Evolutionary conservation across 1,284 basidiomycete species (phyloP).

Genomic region (Trametes hirsuta): DNA sequence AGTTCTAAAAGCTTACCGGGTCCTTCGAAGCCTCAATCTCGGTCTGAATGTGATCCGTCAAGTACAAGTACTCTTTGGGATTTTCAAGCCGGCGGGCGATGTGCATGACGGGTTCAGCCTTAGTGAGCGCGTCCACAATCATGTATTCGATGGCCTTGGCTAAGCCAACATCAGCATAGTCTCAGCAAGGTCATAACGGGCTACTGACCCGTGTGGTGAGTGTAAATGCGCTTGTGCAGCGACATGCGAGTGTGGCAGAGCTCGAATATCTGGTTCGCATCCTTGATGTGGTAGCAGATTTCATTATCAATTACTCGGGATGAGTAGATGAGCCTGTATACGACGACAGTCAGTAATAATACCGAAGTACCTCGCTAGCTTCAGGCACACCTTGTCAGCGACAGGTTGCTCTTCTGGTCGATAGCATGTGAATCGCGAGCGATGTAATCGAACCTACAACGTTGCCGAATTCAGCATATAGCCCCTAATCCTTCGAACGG

Average conservation of each 20-base stretch:
- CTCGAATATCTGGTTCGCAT: conserved; percentile 73
- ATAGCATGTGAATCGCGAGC: conserved; percentile 70
- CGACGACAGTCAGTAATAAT: background rate
- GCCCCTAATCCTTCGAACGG: background rate
- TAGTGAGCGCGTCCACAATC: conserved; percentile 72
- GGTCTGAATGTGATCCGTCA: conserved; percentile 69
- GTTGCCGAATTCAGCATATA: background rate
- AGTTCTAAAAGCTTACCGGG: conserved; percentile 40
- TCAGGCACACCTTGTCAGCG: conserved; percentile 47
- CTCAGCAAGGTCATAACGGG: background rate
- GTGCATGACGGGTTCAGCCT: conserved; percentile 63
- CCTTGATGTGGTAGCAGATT: conserved; percentile 82
- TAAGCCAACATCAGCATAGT: conserved; percentile 29
- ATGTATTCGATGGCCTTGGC: conserved; percentile 80
- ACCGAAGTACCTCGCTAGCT: background rate
- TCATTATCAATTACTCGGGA: conserved; percentile 71
- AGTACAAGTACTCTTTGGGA: conserved; percentile 59
- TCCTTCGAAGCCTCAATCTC: conserved; percentile 57
- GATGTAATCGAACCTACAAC: conserved; percentile 75
- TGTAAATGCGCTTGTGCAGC: conserved; percentile 77
- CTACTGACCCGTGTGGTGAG: conserved; percentile 70
- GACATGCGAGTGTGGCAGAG: conserved; percentile 73
- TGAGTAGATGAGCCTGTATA: conserved; percentile 64
- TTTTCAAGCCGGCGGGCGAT: conserved; percentile 60
- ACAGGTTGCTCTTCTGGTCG: conserved; percentile 63